Evolutionary conservation across 2,329 filamentous ascomycete genomes (phyloP).

Genomic region (Colletotrichum orbiculare): DNA sequence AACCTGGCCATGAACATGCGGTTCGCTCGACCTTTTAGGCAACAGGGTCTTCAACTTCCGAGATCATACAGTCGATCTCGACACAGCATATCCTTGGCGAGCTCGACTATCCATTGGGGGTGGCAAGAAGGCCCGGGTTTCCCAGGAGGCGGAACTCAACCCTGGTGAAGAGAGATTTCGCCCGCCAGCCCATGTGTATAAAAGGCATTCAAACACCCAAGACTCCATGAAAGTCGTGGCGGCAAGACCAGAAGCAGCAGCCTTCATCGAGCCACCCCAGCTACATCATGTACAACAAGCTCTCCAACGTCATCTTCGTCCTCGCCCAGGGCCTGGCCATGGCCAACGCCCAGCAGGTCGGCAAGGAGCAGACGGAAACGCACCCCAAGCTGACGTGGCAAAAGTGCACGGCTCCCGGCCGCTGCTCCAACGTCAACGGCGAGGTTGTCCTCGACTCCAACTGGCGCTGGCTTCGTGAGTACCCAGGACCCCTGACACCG

Average conservation of each 20-base stretch:
- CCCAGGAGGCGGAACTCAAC: too few relatives aligned
- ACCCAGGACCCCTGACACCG: conserved; percentile 1
- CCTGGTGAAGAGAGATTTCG: too few relatives aligned
- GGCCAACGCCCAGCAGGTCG: conserved; percentile 54
- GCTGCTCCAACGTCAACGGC: conserved; percentile 54
- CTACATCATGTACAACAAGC: conserved; percentile 5
- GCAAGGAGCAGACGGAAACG: conserved; percentile 49
- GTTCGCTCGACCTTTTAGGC: too few relatives aligned
- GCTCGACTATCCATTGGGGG: too few relatives aligned
- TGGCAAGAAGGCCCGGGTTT: too few relatives aligned
- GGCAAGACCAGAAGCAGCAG: too few relatives aligned
- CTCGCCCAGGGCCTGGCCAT: conserved; percentile 41
- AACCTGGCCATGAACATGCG: too few relatives aligned
- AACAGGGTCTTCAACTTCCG: too few relatives aligned
- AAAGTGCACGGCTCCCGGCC: conserved; percentile 51
- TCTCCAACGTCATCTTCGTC: background rate
- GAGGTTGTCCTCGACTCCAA: conserved; percentile 63
- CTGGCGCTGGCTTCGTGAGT: conserved; percentile 64
- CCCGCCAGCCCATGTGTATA: too few relatives aligned
- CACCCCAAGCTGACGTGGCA: conserved; percentile 59
- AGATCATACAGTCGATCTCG: too few relatives aligned
- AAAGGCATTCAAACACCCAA: background rate
- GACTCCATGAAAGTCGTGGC: too few relatives aligned
- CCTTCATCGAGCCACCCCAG: background rate
- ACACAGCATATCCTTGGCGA: too few relatives aligned